Evolutionary conservation across 1,284 basidiomycete genomes (phyloP).

Genomic region (Xanthoconium separans): DNA sequence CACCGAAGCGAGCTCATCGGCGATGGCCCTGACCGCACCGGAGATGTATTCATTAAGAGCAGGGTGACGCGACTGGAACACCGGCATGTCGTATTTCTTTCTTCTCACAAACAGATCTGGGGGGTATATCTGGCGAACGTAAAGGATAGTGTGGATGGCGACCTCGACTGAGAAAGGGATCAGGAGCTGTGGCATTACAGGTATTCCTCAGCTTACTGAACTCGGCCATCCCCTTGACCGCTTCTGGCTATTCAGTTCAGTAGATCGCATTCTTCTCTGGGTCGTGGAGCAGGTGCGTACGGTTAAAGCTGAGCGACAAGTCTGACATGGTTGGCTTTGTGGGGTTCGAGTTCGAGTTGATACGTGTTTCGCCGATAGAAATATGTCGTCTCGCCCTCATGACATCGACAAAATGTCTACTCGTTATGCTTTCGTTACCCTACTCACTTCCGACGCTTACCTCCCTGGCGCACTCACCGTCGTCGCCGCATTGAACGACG

Average conservation of each 20-base stretch:
- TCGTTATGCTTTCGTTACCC: slow-evolving; percentile 82
- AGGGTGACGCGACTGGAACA: slow-evolving; percentile 90
- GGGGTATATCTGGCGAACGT: slow-evolving; percentile 88
- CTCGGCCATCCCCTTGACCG: slow-evolving; percentile 58
- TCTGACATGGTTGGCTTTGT: slow-evolving; percentile 7
- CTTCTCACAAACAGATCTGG: slow-evolving; percentile 82
- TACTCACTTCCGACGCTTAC: slow-evolving; percentile 88
- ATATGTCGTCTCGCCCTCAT: neutral
- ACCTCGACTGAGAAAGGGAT: slow-evolving; percentile 71
- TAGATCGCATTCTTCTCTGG: neutral
- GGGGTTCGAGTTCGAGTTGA: slow-evolving; percentile 10
- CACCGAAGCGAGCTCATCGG: slow-evolving; percentile 72
- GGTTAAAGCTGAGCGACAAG: slow-evolving; percentile 37
- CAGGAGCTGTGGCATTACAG: neutral
- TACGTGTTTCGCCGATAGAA: slow-evolving; percentile 4
- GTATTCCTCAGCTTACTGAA: slow-evolving; percentile 49
- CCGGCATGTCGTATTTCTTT: slow-evolving; percentile 86
- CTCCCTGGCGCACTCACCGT: slow-evolving; percentile 90
- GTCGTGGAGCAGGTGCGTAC: slow-evolving; percentile 27
- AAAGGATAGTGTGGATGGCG: slow-evolving; percentile 89
- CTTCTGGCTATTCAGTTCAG: slow-evolving; percentile 42
- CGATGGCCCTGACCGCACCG: slow-evolving; percentile 72
- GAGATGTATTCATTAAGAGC: slow-evolving; percentile 86
- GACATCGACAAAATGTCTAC: slow-evolving; percentile 46
- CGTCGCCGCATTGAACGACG: slow-evolving; percentile 78